Percentiles rank a stretch among this genome's conserved stretches.
phyloP scores from a whole-genome alignment of 306 rosid genomes.

The Prunus padus region DNA sequence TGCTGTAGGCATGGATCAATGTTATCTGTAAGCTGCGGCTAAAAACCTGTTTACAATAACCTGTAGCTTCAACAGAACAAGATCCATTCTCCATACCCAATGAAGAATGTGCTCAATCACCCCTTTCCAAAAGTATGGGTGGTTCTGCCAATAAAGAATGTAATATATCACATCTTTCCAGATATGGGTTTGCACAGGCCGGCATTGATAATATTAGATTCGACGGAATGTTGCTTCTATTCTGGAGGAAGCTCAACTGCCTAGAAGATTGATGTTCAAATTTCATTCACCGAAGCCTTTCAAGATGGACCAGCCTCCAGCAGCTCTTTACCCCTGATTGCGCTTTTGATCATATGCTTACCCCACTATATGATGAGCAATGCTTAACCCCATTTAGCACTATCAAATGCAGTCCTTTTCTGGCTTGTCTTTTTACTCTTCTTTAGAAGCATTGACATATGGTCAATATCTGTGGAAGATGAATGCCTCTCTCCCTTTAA shows the following conservation, averaged over 20 bases:
- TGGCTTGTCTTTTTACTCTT: slow-evolving; percentile 50
- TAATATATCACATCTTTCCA: neutral
- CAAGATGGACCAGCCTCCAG: neutral
- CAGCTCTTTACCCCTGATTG: neutral
- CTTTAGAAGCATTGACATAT: slow-evolving; percentile 60
- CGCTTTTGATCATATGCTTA: neutral
- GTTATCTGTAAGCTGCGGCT: neutral
- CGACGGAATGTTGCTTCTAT: neutral
- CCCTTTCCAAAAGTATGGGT: slow-evolving; percentile 36
- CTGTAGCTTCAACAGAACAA: slow-evolving; percentile 17
- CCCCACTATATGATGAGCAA: neutral
- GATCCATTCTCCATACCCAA: slow-evolving; percentile 16
- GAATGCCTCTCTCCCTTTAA: slow-evolving; percentile 67
- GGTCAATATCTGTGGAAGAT: slow-evolving; percentile 42
- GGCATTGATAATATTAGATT: slow-evolving; percentile 3
- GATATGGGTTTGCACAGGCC: neutral
- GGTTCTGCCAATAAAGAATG: slow-evolving; percentile 12
- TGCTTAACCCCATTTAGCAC: slow-evolving; percentile 60
- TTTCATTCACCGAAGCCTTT: slow-evolving; percentile 6
- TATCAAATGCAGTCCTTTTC: slow-evolving; percentile 33
- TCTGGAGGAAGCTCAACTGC: neutral
- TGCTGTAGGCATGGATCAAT: neutral
- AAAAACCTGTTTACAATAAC: neutral
- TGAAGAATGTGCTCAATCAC: slow-evolving; percentile 22
- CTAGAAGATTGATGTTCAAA: neutral